Evolutionary conservation across 352 stramenopile genomes (phyloP).

Genomic region (Globisporangium nunn): DNA sequence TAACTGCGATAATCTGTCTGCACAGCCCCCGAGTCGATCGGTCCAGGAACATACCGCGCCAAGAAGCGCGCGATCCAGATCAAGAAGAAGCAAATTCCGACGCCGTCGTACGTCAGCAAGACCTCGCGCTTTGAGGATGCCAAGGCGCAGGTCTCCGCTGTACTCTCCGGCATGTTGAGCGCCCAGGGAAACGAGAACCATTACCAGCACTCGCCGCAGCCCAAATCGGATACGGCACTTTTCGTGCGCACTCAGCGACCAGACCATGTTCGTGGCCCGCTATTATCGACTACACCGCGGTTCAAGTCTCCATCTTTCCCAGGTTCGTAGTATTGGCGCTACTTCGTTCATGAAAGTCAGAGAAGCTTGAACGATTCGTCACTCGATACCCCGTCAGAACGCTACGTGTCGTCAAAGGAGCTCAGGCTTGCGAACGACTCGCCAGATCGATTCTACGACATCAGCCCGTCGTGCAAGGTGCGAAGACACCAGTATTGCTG

Average conservation of each 20-base stretch:
- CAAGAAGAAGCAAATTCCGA: constrained; percentile 55
- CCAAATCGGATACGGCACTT: constrained; percentile 2
- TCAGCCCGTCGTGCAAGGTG: constrained; percentile 58
- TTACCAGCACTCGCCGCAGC: not conserved
- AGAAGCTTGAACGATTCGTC: too few relatives aligned
- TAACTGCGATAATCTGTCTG: constrained; percentile 3
- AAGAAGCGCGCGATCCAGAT: constrained; percentile 51
- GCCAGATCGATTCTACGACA: constrained; percentile 68
- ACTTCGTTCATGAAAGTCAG: too few relatives aligned
- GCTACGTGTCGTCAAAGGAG: constrained; percentile 63
- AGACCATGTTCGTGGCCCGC: constrained; percentile 34
- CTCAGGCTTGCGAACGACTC: constrained; percentile 41
- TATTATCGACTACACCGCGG: constrained; percentile 53
- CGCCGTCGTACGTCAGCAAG: constrained; percentile 49
- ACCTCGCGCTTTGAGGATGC: constrained; percentile 46
- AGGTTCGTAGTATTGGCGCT: constrained; percentile 19
- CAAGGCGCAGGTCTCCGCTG: constrained; percentile 39
- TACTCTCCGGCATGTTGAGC: constrained; percentile 17
- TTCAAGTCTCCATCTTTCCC: constrained; percentile 69
- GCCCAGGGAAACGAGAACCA: not conserved
- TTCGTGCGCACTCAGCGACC: constrained; percentile 12
- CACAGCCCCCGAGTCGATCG: constrained; percentile 43
- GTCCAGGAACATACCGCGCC: constrained; percentile 50
- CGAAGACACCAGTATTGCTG: too few relatives aligned
- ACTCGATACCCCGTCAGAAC: too few relatives aligned